phyloP scores from a whole-genome alignment of 2,329 filamentous ascomycete species.

The Claviceps digitariae region DNA sequence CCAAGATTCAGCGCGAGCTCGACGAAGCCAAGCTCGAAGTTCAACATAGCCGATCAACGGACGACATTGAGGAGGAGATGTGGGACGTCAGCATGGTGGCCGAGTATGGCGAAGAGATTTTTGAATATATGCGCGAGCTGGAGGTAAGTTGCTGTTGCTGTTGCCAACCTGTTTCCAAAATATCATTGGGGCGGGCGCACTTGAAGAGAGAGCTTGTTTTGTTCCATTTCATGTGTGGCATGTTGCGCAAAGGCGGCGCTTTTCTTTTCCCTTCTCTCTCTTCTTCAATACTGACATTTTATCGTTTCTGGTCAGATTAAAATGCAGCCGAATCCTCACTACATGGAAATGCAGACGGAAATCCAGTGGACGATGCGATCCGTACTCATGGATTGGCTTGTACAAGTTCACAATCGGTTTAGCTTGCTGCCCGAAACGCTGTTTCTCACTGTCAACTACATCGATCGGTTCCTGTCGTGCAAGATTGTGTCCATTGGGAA shows the following conservation, averaged over 20 bases:
- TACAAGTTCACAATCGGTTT: constrained; percentile 91
- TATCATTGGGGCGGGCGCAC: no score
- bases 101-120: constrained; percentile 93
- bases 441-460: constrained; percentile 91
- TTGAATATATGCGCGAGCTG: constrained; percentile 76
- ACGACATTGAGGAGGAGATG: constrained; percentile 76
- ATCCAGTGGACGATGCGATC: constrained; percentile 99
- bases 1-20: constrained; percentile 59
- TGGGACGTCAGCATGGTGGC: constrained; percentile 97
- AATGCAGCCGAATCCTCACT: constrained; percentile 78
- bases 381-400: constrained; percentile 94
- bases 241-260: no score
- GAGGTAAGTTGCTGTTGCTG: constrained; percentile 47
- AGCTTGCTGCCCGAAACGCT: constrained; percentile 83
- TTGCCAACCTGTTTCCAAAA: no score
- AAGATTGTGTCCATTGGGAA: constrained; percentile 94
- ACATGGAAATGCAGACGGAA: constrained; percentile 96
- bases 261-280: neutral
- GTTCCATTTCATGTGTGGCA: no score
- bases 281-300: neutral
- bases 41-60: constrained; percentile 50
- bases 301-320: constrained; percentile 36
- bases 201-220: neutral
- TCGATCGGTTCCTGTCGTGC: constrained; percentile 87
- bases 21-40: constrained; percentile 52